Evolutionary conservation across 2,329 filamentous ascomycete species (phyloP).

Genomic region (Didymellaceae sp.): DNA sequence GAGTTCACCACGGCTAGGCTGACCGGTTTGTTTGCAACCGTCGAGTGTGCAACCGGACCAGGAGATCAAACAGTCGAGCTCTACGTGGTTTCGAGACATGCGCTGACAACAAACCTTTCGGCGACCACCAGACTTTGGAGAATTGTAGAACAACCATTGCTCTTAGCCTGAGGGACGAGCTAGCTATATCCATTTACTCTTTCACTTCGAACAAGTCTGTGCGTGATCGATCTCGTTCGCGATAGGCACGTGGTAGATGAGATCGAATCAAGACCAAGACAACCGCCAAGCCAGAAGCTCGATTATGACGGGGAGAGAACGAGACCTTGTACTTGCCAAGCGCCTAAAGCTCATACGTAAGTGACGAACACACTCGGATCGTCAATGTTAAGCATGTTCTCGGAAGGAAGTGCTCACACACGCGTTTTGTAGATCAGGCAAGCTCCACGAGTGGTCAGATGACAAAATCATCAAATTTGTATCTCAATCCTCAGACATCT

Average conservation of each 20-base stretch:
- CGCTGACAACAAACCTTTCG: background rate
- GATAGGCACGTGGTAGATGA: slow-evolving; percentile 2
- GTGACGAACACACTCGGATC: background rate
- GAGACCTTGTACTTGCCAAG: too few relatives aligned
- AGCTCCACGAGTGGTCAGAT: slow-evolving; percentile 1
- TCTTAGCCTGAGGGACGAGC: background rate
- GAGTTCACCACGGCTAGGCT: too few relatives aligned
- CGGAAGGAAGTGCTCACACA: background rate
- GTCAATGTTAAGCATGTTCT: background rate
- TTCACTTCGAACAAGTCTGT: background rate
- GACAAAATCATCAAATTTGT: background rate
- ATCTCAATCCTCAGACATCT: too few relatives aligned
- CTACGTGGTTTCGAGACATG: background rate
- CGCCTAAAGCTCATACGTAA: too few relatives aligned
- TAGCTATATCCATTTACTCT: background rate
- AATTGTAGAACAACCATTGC: background rate
- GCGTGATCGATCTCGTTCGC: background rate
- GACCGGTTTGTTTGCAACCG: too few relatives aligned
- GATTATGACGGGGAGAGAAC: too few relatives aligned
- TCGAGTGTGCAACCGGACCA: background rate
- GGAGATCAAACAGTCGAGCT: background rate
- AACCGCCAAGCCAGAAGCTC: background rate
- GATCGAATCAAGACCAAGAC: slow-evolving; percentile 2
- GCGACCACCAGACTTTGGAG: background rate
- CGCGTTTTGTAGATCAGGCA: slow-evolving; percentile 3